These are phyloP conservation scores for Backusella morwellensis DNA, from an alignment of 192 early-diverging fungal genomes.

Conservation along the genomic window DNA sequence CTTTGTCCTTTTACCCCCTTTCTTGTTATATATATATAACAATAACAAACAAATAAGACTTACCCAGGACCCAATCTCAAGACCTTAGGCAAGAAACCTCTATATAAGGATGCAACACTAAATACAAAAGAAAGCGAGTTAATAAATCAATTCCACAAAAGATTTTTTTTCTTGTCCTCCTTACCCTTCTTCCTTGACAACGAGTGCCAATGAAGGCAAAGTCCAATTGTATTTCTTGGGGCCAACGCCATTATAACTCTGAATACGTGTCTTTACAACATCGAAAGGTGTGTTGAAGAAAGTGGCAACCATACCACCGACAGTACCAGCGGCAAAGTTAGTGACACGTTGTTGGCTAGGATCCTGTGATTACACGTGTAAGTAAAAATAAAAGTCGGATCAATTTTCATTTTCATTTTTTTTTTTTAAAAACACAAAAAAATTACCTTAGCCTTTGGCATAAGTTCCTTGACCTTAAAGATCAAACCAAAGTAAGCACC, in stretches of 20 bases:
- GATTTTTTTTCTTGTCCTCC: neutral
- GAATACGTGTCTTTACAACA: conserved; percentile 96
- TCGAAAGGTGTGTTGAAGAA: conserved; percentile 94
- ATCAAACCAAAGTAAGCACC: conserved; percentile 94
- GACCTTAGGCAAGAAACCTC: conserved; percentile 94
- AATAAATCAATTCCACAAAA: neutral
- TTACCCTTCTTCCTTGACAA: conserved; percentile 89
- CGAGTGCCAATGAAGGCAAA: conserved; percentile 69
- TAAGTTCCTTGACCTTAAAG: conserved; percentile 59
- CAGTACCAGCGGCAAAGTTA: conserved; percentile 89
- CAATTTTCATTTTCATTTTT: neutral
- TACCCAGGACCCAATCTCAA: conserved; percentile 87
- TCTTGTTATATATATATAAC: neutral
- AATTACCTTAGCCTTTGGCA: conserved; percentile 64
- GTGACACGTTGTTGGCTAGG: conserved; percentile 72
- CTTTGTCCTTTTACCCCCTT: neutral
- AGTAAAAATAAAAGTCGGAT: neutral
- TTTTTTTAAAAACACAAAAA: neutral
- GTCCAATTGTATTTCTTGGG: conserved; percentile 90
- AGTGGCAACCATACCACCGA: conserved; percentile 93
- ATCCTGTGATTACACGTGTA: conserved; percentile 37
- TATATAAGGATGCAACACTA: conserved; percentile 81
- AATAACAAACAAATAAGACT: conserved; percentile 9
- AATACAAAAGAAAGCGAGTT: conserved; percentile 1
- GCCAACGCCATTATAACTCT: conserved; percentile 67